phyloP scores from a whole-genome alignment of 805 yeast species.

The Tetrapisispora phaffii region DNA sequence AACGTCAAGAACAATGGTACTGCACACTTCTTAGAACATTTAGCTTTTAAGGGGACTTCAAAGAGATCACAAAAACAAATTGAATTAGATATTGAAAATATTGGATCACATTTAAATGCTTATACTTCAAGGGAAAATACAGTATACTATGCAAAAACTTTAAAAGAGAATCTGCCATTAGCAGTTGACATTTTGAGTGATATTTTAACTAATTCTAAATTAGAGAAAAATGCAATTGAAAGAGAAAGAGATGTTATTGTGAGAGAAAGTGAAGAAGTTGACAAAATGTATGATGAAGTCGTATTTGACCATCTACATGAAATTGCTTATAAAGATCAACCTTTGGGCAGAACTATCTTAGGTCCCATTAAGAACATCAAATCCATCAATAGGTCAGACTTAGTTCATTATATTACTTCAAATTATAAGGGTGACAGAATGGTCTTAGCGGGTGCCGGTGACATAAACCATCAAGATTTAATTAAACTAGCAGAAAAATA shows the following conservation, averaged over 20 bases:
- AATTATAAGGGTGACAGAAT: slow-evolving; percentile 94
- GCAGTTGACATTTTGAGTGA: slow-evolving; percentile 85
- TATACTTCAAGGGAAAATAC: slow-evolving; percentile 97
- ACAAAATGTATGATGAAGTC: slow-evolving; percentile 96
- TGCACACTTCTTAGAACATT: slow-evolving; percentile 93
- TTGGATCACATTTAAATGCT: slow-evolving; percentile 97
- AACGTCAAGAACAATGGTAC: slow-evolving; percentile 78
- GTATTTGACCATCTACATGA: slow-evolving; percentile 95
- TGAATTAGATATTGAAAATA: slow-evolving; percentile 89
- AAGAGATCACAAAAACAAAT: slow-evolving; percentile 69
- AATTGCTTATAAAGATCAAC: slow-evolving; percentile 81
- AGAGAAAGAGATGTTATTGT: slow-evolving; percentile 93
- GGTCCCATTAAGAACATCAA: slow-evolving; percentile 89
- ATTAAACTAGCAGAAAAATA: slow-evolving; percentile 65
- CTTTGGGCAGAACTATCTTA: slow-evolving; percentile 89
- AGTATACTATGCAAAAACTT: slow-evolving; percentile 87
- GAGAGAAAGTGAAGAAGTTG: slow-evolving; percentile 95
- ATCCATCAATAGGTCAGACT: slow-evolving; percentile 65
- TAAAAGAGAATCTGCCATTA: slow-evolving; percentile 68
- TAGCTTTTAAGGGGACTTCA: slow-evolving; percentile 91
- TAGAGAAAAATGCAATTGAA: slow-evolving; percentile 79
- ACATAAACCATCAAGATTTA: slow-evolving; percentile 78
- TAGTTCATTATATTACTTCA: slow-evolving; percentile 66
- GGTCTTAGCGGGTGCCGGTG: slow-evolving; percentile 97
- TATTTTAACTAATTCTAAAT: slow-evolving; percentile 73